Evolutionary conservation across 1,139 yeast species (phyloP).

Genomic region (Blastobotrys ciferrii): DNA sequence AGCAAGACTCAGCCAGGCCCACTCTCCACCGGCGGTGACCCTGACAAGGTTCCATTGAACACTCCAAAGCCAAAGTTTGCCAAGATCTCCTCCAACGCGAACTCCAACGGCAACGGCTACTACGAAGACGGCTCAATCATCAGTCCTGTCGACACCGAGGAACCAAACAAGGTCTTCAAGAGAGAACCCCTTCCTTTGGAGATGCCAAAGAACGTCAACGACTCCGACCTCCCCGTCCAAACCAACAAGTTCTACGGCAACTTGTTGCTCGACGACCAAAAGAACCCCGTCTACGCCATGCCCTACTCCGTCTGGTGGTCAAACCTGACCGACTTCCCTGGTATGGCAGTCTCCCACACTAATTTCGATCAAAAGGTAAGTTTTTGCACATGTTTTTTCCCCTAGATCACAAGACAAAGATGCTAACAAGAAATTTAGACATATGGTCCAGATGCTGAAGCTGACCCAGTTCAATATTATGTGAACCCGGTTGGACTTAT

Average conservation of each 20-base stretch:
- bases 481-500: slow-evolving; percentile 55
- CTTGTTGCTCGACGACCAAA: slow-evolving; percentile 50
- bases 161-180: slow-evolving; percentile 52
- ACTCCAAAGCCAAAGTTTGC: slow-evolving; percentile 1
- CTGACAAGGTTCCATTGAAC: slow-evolving; percentile 8
- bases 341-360: slow-evolving; percentile 63
- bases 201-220: slow-evolving; percentile 50
- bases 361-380: slow-evolving; percentile 43
- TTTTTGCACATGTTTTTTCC: neutral
- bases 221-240: slow-evolving; percentile 43
- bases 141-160: slow-evolving; percentile 46
- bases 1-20: slow-evolving; percentile 7
- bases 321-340: slow-evolving; percentile 44
- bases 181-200: slow-evolving; percentile 43
- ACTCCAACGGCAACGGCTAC: slow-evolving; percentile 19
- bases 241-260: slow-evolving; percentile 75
- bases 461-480: slow-evolving; percentile 46
- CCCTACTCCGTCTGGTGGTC: slow-evolving; percentile 62
- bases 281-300: slow-evolving; percentile 48
- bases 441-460: slow-evolving; percentile 37
- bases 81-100: neutral
- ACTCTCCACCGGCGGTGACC: slow-evolving; percentile 4
- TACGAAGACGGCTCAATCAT: slow-evolving; percentile 45
- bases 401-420: slow-evolving; percentile 16
- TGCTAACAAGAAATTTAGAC: slow-evolving; percentile 15